Evolutionary conservation across 23 red algal species (phyloP).

Genomic region (Gracilaria gracilis): DNA sequence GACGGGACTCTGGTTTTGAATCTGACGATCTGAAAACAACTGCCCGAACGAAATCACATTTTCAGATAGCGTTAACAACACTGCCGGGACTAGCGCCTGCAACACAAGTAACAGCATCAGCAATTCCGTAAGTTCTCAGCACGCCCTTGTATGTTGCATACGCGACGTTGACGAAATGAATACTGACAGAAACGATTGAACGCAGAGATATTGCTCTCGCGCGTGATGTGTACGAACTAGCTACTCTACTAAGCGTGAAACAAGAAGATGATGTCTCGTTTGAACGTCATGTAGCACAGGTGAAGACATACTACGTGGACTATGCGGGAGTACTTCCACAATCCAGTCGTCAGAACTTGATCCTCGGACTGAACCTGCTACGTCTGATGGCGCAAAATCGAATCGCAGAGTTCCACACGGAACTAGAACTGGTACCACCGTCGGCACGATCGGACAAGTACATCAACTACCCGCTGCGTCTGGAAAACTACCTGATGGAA

Average conservation of each 20-base stretch:
- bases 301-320: constrained; percentile 89
- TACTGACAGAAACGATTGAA: not conserved
- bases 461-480: constrained; percentile 73
- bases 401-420: constrained; percentile 96
- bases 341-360: constrained; percentile 72
- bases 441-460: constrained; percentile 60
- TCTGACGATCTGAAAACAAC: not conserved
- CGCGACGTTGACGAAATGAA: not conserved
- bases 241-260: constrained; percentile 63
- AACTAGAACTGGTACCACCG: constrained; percentile 87
- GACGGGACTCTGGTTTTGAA: not conserved
- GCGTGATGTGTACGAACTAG: constrained; percentile 80
- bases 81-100: constrained; percentile 65
- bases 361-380: constrained; percentile 93
- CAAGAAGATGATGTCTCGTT: constrained; percentile 79
- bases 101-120: constrained; percentile 27
- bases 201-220: constrained; percentile 76
- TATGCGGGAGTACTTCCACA: constrained; percentile 50
- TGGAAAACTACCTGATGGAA: constrained; percentile 91
- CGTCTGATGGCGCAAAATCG: constrained; percentile 93
- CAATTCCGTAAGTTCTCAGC: constrained; percentile 31
- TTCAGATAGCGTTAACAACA: constrained; percentile 77
- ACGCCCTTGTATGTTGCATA: not conserved
- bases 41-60: not conserved
- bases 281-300: constrained; percentile 91